A percentile compares a stretch with the other conserved stretches of the same genome.
These are phyloP conservation scores for Xerocomus nothofagi DNA, from an alignment of 1,284 basidiomycete species.

Conservation along the genomic window DNA sequence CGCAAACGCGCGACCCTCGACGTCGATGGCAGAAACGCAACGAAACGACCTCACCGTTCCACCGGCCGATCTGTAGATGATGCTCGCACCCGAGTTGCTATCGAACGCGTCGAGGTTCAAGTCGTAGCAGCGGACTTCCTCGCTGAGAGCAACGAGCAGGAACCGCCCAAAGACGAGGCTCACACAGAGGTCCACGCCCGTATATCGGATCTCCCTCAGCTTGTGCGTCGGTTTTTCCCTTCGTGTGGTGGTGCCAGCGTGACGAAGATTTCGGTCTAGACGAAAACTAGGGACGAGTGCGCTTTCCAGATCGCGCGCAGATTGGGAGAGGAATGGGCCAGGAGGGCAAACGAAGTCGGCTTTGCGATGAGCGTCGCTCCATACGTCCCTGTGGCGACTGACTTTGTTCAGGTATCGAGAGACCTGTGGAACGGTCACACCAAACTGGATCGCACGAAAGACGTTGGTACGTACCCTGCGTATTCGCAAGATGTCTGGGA, in stretches of 20 bases:
- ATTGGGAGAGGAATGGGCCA: conserved; percentile 20
- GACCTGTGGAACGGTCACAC: conserved; percentile 11
- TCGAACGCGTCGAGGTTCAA: conserved; percentile 8
- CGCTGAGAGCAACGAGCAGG: conserved; percentile 15
- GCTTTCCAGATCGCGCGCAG: conserved; percentile 14
- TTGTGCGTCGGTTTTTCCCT: neutral
- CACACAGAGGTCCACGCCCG: conserved; percentile 1
- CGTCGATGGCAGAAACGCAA: conserved; percentile 18
- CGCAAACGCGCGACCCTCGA: conserved; percentile 16
- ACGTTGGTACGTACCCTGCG: conserved; percentile 17
- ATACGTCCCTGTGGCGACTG: conserved; percentile 9
- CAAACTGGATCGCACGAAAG: neutral
- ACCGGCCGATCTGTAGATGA: conserved; percentile 7
- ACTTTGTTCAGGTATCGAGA: conserved; percentile 15
- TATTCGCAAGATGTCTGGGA: conserved; percentile 12
- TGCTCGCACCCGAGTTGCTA: conserved; percentile 6
- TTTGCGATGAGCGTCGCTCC: conserved; percentile 17
- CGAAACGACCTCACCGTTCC: conserved; percentile 7
- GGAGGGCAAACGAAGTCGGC: conserved; percentile 19
- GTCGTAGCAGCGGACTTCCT: conserved; percentile 20
- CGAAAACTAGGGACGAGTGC: conserved; percentile 12
- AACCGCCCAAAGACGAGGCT: conserved; percentile 22
- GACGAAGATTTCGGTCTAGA: conserved; percentile 5
- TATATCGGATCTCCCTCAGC: conserved; percentile 14
- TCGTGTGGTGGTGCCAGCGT: neutral